phyloP scores from a whole-genome alignment of 2,329 filamentous ascomycete genomes.

The Aspergillus fumigatus region DNA sequence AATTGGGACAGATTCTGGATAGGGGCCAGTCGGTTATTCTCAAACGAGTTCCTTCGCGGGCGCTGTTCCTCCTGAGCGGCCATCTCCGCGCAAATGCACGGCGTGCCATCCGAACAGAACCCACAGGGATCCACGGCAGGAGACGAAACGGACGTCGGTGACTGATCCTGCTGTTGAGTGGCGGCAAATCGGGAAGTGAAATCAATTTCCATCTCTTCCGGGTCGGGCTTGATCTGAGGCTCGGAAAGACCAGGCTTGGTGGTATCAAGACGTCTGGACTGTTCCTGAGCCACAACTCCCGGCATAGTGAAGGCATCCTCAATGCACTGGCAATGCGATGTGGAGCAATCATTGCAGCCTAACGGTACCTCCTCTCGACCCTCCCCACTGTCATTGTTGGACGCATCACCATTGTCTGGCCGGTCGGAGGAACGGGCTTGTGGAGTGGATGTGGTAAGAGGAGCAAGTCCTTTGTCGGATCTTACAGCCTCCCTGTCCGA shows the following conservation, averaged over 20 bases:
- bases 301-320: constrained; percentile 50
- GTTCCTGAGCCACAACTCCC: constrained; percentile 35
- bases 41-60: constrained; percentile 42
- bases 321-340: constrained; percentile 59
- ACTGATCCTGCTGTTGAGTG: constrained; percentile 25
- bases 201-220: constrained; percentile 62
- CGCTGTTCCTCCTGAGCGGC: constrained; percentile 40
- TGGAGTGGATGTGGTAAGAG: constrained; percentile 3
- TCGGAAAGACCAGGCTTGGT: constrained; percentile 54
- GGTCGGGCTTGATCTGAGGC: constrained; percentile 42
- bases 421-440: constrained; percentile 1
- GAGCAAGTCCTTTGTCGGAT: constrained; percentile 39
- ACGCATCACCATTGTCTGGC: constrained; percentile 1
- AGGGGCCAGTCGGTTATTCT: constrained; percentile 40
- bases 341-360: constrained; percentile 63
- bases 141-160: constrained; percentile 27
- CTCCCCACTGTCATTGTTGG: constrained; percentile 11
- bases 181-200: constrained; percentile 64
- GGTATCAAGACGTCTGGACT: constrained; percentile 31
- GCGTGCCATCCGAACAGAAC: constrained; percentile 77
- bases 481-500: constrained; percentile 17
- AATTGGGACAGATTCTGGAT: constrained; percentile 46
- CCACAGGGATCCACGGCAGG: constrained; percentile 65
- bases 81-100: constrained; percentile 74
- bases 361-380: constrained; percentile 39